Evolutionary conservation across 116 monocot genomes (phyloP), one percentile per base, ranked within the genome.

Genomic region (Iris pallida): DNA sequence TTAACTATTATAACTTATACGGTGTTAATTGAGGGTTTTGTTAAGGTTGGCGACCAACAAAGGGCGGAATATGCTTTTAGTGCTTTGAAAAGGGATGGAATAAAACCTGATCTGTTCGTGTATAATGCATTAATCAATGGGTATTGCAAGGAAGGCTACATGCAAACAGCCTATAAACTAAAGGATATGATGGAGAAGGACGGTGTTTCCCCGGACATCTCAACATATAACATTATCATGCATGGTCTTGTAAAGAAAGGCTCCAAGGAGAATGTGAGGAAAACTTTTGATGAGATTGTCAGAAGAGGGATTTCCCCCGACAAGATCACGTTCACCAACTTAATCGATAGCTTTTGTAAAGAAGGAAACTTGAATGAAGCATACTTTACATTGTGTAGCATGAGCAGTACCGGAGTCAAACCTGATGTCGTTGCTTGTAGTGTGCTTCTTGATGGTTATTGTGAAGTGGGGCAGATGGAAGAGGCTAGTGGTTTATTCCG

Each of bases 181-280:
- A 64, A 55, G 45, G 52, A 82, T 73, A 51, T 70, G 52, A 86
- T 86, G 86, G 68, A 13, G n/a, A 53, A 47, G 59, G 52, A 66
- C 63, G 75, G 70, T 55, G 55, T 82, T 64, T 61, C 47, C 8
- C 75, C 79, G 4, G 76, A 86, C 76, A 15, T 75, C 47, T 63
- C 52, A 11, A 86, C 86, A 42, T 82, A 86, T 75, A 86, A 86
- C 64, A 76, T 71, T 63, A 69, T 86, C 12, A 82, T 82, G 68
- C 76, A 82, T 71, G 82, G 82, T 13, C 76, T 86, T 68, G 45
- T 77, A 46, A 86, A 76, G 53, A 76, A 61, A 65, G 86, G 86
- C 16, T 76, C 45, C 66, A 6, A 67, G 14, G 30, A 42, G 41
- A 76, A 76, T 73, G 55, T 79, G 19, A 79, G 68, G 65, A 59